Evolutionary conservation across 202 grass and related monocot species (phyloP).

Genomic region (Panicum virgatum): DNA sequence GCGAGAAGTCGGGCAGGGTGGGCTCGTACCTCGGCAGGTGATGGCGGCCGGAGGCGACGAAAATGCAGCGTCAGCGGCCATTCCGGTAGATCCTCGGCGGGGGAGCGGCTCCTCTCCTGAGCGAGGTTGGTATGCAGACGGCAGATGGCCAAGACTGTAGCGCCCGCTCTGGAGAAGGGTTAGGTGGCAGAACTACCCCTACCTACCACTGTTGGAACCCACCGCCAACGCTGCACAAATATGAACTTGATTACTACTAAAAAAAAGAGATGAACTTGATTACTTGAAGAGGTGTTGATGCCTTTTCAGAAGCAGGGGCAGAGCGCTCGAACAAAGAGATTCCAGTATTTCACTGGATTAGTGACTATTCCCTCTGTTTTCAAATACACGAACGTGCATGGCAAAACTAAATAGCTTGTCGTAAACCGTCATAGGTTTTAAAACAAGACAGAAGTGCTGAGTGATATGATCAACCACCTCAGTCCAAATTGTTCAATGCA

Average conservation of each 20-base stretch:
- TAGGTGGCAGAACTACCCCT: not conserved
- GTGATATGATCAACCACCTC: not conserved
- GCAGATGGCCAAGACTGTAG: no score
- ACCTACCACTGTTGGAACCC: conserved; percentile 30
- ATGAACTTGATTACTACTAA: not conserved
- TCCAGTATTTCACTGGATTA: not conserved
- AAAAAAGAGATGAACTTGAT: not conserved
- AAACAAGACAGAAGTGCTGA: not conserved
- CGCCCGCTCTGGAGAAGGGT: not conserved
- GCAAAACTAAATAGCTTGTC: no score
- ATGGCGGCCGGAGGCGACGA: conserved; percentile 46
- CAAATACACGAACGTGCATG: no score
- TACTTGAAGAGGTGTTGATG: not conserved
- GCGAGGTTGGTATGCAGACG: not conserved
- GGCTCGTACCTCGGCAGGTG: conserved; percentile 64
- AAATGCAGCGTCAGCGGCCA: conserved; percentile 33
- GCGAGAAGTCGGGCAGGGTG: not conserved
- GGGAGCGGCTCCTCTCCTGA: not conserved
- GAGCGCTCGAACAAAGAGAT: not conserved
- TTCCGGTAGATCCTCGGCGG: conserved; percentile 17
- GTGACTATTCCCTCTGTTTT: no score
- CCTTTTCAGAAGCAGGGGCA: not conserved
- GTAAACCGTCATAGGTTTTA: no score
- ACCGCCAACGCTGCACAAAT: not conserved
- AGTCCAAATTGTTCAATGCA: not conserved